Evolutionary conservation across 768 basidiomycete species (phyloP).

Genomic region (Psilocybe sp.): DNA sequence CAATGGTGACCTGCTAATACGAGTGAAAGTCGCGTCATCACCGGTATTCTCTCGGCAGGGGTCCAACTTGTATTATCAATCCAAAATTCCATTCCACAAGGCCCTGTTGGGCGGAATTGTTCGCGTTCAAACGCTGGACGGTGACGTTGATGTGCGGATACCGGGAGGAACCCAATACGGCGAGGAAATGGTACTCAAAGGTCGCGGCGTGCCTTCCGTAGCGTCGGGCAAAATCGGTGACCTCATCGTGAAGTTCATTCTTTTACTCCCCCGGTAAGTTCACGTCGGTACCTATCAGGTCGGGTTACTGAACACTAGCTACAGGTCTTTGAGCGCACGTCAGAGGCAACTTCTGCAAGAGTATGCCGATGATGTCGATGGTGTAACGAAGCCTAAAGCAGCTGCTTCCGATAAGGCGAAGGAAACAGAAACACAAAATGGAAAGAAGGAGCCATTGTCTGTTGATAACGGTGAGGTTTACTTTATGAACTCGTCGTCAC

Average conservation of each 20-base stretch:
- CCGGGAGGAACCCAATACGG: constrained; percentile 94
- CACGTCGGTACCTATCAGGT: neutral
- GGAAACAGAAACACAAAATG: constrained; percentile 1
- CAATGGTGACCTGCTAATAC: constrained; percentile 82
- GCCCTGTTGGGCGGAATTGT: constrained; percentile 93
- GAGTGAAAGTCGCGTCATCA: constrained; percentile 81
- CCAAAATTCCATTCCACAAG: constrained; percentile 84
- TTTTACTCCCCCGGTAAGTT: constrained; percentile 86
- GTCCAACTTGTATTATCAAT: constrained; percentile 84
- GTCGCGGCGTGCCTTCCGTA: constrained; percentile 73
- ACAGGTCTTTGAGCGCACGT: constrained; percentile 75
- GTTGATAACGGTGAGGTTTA: constrained; percentile 74
- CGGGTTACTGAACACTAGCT: constrained; percentile 5
- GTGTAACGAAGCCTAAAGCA: constrained; percentile 22
- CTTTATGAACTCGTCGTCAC: constrained; percentile 52
- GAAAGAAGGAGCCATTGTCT: constrained; percentile 21
- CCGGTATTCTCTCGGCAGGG: constrained; percentile 90
- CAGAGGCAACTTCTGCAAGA: constrained; percentile 87
- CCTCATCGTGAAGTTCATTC: constrained; percentile 83
- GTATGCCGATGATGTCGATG: constrained; percentile 93
- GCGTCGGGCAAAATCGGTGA: constrained; percentile 64
- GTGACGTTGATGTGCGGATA: constrained; percentile 91
- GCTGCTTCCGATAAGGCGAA: neutral
- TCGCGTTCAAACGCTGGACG: constrained; percentile 91
- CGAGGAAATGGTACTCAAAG: constrained; percentile 93